Evolutionary conservation across 768 basidiomycete genomes (phyloP), one percentile per base, ranked within the genome.

Genomic region (Lyophyllum atratum): DNA sequence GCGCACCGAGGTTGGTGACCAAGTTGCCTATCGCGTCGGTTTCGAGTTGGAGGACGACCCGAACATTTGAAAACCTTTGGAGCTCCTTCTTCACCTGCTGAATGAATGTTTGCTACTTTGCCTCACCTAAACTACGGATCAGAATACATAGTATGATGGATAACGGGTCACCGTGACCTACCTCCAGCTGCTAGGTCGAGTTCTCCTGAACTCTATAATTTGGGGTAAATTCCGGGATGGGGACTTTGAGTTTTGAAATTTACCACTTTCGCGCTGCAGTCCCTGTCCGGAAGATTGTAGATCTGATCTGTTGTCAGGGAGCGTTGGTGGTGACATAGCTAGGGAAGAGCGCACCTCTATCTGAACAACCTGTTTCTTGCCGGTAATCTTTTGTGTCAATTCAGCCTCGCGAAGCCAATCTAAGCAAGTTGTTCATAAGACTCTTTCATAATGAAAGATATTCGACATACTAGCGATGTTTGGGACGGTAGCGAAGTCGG

Each of bases 221-320:
- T 11, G 11, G 29, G 29, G 29, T 6, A 31, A 5, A 31, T 31
- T 31, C 29, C 5, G 29, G 29, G 6, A 11, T 6, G 29, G 29
- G 11, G 11, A 11, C 5, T 31, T 6, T 11, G 5, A 31, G 29
- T 6, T 6, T 5, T 31, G 29, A 31, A 31, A 51, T 34, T n/a
- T 26, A 69, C 70, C 1, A 72, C 69, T 39, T 68, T 69, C 12
- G 73, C 72, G 49, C 66, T 64, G 52, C 73, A 73, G 51, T 74
- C 73, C 51, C 72, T 67, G 39, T 73, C 67, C n/a, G 73, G 73
- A 17, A 74, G 62, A 47, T 72, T 68, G 64, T 74, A 73, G 21
- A 51, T 25, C 49, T 51, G 9, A 10, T 15, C 29, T 39, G 21
- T 4, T 3, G 49, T 51, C 17, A 51, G 37, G 5, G 24, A 34